phyloP scores from a whole-genome alignment of 2,329 filamentous ascomycete genomes.

The Trichophyton equinum region DNA sequence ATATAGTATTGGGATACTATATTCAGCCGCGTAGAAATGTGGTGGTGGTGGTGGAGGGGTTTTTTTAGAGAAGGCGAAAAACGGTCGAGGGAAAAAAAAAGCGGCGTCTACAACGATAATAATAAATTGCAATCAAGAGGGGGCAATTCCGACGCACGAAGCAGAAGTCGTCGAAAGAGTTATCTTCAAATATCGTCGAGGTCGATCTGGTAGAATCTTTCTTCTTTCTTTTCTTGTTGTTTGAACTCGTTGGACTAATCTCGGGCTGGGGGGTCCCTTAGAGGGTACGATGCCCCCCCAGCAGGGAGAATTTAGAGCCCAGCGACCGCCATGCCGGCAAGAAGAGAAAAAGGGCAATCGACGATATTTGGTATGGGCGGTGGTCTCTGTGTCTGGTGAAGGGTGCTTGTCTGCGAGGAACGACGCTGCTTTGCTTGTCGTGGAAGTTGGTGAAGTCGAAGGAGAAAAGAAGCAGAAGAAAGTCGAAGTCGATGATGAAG shows the following conservation, averaged over 20 bases:
- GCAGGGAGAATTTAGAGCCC: slow-evolving; percentile 85
- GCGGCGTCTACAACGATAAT: background rate
- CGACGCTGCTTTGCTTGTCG: background rate
- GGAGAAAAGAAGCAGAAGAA: slow-evolving; percentile 8
- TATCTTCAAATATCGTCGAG: slow-evolving; percentile 41
- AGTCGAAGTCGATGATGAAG: slow-evolving; percentile 7
- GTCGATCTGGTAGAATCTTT: slow-evolving; percentile 39
- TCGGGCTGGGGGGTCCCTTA: slow-evolving; percentile 47
- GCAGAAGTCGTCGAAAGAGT: slow-evolving; percentile 35
- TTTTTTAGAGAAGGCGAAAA: background rate
- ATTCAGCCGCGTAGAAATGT: background rate
- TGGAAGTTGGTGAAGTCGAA: slow-evolving; percentile 8
- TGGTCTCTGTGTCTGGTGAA: slow-evolving; percentile 8
- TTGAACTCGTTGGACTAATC: slow-evolving; percentile 60
- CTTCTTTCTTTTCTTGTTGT: slow-evolving; percentile 22
- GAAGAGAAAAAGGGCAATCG: slow-evolving; percentile 43
- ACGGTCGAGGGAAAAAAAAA: background rate
- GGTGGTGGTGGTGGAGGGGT: background rate
- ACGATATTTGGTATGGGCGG: slow-evolving; percentile 46
- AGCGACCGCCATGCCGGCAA: slow-evolving; percentile 64
- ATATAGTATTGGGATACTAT: background rate
- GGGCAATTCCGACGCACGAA: slow-evolving; percentile 50
- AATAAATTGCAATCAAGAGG: slow-evolving; percentile 9
- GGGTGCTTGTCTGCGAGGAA: slow-evolving; percentile 4
- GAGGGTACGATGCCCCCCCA: slow-evolving; percentile 35